Evolutionary conservation across 2,329 filamentous ascomycete species (phyloP).

Genomic region (Epichloe sibirici): DNA sequence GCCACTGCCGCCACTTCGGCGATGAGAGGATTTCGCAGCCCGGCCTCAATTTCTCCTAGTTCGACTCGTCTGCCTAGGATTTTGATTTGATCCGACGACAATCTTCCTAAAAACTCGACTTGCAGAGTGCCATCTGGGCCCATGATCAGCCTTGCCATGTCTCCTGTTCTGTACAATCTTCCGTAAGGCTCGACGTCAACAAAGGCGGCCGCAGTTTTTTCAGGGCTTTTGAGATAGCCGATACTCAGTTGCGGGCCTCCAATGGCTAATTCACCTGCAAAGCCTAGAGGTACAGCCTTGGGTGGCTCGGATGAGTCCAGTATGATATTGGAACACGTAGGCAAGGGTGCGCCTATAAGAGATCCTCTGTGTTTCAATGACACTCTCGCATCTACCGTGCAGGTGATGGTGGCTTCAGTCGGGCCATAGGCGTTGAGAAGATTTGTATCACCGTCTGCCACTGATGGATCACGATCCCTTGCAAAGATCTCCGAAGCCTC

Average conservation of each 20-base stretch:
- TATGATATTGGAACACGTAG: slow-evolving; percentile 22
- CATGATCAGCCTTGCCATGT: slow-evolving; percentile 28
- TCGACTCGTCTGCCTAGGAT: slow-evolving; percentile 64
- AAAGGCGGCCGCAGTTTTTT: slow-evolving; percentile 49
- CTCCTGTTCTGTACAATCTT: slow-evolving; percentile 58
- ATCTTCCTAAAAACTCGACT: slow-evolving; percentile 45
- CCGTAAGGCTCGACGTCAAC: slow-evolving; percentile 52
- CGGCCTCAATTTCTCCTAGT: slow-evolving; percentile 51
- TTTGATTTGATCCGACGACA: slow-evolving; percentile 60
- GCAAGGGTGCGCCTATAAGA: slow-evolving; percentile 22
- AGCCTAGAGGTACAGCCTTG: slow-evolving; percentile 50
- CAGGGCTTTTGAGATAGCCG: slow-evolving; percentile 54
- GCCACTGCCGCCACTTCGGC: not conserved
- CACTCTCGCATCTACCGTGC: slow-evolving; percentile 11
- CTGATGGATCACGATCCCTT: not conserved
- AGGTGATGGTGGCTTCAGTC: slow-evolving; percentile 16
- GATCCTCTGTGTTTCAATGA: slow-evolving; percentile 17
- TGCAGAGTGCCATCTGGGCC: slow-evolving; percentile 49
- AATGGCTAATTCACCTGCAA: slow-evolving; percentile 66
- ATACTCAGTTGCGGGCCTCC: slow-evolving; percentile 60
- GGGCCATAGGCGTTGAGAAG: slow-evolving; percentile 17
- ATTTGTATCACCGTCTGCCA: slow-evolving; percentile 3
- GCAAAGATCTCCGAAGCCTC: slow-evolving; percentile 21
- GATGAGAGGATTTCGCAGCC: slow-evolving; percentile 13
- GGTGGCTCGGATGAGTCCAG: slow-evolving; percentile 15